Base-by-base conservation (phyloP, 2,329 filamentous ascomycete genomes). In the Iodosphaeria phyllophila region DNA sequence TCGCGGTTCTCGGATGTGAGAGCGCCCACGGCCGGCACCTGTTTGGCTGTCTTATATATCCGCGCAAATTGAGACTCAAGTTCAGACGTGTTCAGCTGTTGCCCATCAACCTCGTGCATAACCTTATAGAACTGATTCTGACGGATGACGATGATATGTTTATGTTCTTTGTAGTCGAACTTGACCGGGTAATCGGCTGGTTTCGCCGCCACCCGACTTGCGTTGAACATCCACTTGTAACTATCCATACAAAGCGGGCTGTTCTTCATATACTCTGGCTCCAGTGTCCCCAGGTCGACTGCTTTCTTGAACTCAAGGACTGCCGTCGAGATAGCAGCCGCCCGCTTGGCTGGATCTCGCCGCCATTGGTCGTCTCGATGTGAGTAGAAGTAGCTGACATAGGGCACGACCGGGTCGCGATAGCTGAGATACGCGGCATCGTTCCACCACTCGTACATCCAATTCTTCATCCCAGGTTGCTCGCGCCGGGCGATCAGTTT, bases 51-150 rank as follows among this genome's bases (percentile, higher is more conserved):
- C 43, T 86, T 60, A 50, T 92, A 92, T 36, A 98, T 68, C 32
- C 68, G 71, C 42, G 67, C 62, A 58, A 98, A 95, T 48, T 92
- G 83, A 35, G 74, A 64, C 58, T 95, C 82, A 16, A 98, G 63
- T 60, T 98, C 89, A 12, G 73, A 66, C 7, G 80, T 75, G 54
- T 79, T 95, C 37, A 98, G 69, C 50, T 83, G 77, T 54, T 75
- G 69, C 35, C 86, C 86, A 38, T 72, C 66, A 40, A 84, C 58
- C 48, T 92, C 76, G 39, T 91, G 72, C 8, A 65, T 52, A 19
- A 98, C 66, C 61, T 92, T 93, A 70, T 82, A 98, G 58, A 95
- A 91, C 44, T 91, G 80, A 59, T 93, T 93, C 62, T 93, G 93
- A 52, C 89, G 75, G 32, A 93, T 66, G 18, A 71, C 89, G 24